A percentile compares a stretch with the other conserved stretches of the same genome.
Conservation (phyloP, 106 monocot species). For the Allium cepa region DNA sequence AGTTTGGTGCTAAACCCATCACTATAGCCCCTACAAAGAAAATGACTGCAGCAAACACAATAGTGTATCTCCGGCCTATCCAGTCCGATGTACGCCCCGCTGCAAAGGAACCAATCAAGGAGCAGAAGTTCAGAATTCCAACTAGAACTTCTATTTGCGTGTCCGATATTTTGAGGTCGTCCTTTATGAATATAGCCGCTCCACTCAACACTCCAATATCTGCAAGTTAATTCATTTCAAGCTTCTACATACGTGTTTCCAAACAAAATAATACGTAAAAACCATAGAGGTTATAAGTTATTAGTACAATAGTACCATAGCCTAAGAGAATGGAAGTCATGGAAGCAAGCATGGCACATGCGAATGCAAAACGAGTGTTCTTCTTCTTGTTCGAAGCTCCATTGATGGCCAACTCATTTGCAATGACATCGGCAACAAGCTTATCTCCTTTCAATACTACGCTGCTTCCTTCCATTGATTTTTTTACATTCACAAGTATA, state of each 20-base stretch:
- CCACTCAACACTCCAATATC: conserved; percentile 86
- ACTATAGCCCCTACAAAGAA: conserved; percentile 69
- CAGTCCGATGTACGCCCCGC: conserved; percentile 76
- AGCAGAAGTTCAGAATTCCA: conserved; percentile 72
- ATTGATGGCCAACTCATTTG: too few relatives aligned
- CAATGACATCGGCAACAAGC: neutral
- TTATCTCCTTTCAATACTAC: neutral
- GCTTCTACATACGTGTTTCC: neutral
- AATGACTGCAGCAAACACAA: conserved; percentile 56
- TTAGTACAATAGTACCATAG: conserved; percentile 20
- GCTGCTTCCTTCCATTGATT: neutral
- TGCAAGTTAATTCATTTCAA: conserved; percentile 6
- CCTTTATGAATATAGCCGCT: conserved; percentile 49
- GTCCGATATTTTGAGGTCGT: conserved; percentile 52
- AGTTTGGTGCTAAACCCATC: conserved; percentile 75
- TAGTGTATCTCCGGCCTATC: conserved; percentile 70
- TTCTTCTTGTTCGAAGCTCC: neutral
- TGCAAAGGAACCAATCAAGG: conserved; percentile 48
- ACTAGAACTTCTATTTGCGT: conserved; percentile 47
- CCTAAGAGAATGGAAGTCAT: conserved; percentile 38
- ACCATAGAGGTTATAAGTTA: neutral
- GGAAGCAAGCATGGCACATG: conserved; percentile 39
- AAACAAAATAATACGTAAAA: neutral
- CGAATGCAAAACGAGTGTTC: conserved; percentile 19
- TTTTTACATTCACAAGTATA: too few relatives aligned